A percentile compares a stretch with the other conserved stretches of the same genome.
phyloP scores from a whole-genome alignment of 345 rosid species.

The Syzygium grande region DNA sequence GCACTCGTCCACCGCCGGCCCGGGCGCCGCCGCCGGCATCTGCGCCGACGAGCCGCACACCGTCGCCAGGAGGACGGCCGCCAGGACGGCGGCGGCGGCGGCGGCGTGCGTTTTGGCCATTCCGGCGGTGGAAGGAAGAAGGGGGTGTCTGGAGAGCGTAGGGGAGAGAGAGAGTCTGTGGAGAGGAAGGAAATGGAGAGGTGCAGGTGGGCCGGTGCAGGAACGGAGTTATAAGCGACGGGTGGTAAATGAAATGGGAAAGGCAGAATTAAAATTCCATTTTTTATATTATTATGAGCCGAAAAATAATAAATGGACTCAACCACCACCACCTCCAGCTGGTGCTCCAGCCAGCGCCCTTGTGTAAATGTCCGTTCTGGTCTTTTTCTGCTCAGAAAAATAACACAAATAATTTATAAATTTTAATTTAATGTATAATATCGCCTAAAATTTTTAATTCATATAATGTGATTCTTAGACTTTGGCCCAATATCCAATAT shows the following conservation, averaged over 20 bases:
- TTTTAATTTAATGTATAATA: fast-evolving
- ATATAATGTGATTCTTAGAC: too few relatives aligned
- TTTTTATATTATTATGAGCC: not conserved
- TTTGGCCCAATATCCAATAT: too few relatives aligned
- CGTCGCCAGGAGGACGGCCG: not conserved
- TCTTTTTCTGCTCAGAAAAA: not conserved
- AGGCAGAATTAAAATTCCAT: not conserved
- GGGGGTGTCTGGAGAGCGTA: not conserved
- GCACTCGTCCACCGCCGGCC: conserved; percentile 14
- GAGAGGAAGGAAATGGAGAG: not conserved
- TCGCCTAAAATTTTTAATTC: too few relatives aligned
- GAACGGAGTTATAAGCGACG: not conserved
- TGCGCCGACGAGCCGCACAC: not conserved
- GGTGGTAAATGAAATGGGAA: not conserved
- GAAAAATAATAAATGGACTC: not conserved
- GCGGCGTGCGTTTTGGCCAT: not conserved
- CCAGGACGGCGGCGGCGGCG: not conserved
- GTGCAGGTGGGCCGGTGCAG: not conserved
- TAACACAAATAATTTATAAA: too few relatives aligned
- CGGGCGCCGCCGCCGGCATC: conserved; percentile 3
- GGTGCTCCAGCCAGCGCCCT: not conserved
- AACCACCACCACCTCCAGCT: not conserved
- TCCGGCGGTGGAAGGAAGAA: not conserved
- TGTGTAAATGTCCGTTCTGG: not conserved
- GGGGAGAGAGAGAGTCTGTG: not conserved